Evolutionary conservation across 371 early-diverging fungal species (phyloP).

Genomic region (Mortierella sp.): DNA sequence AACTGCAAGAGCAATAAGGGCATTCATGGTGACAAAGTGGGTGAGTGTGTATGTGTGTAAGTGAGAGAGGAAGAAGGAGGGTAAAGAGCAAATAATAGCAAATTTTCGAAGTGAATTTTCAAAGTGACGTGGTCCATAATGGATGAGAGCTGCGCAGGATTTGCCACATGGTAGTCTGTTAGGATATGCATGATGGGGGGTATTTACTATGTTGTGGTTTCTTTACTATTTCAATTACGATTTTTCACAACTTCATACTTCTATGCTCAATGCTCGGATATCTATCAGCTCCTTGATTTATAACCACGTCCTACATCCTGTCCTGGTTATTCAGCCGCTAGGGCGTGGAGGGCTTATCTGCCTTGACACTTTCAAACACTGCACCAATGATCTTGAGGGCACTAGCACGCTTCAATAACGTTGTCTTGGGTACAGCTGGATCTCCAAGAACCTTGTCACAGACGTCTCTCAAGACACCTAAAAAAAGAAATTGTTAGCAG

Average conservation of each 20-base stretch:
- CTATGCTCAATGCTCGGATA: conserved; percentile 10
- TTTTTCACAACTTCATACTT: neutral
- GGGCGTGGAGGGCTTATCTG: conserved; percentile 57
- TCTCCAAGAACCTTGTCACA: conserved; percentile 89
- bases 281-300: neutral
- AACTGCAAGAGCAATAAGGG: conserved; percentile 54
- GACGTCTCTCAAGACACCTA: conserved; percentile 87
- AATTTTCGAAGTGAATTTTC: no score
- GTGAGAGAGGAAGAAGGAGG: neutral
- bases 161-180: conserved; percentile 15
- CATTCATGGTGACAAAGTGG: conserved; percentile 32
- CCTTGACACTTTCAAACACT: conserved; percentile 70
- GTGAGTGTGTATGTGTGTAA: neutral
- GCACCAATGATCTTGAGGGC: conserved; percentile 82
- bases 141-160: neutral
- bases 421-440: conserved; percentile 63
- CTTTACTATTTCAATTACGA: conserved; percentile 2
- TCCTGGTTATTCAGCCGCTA: no score
- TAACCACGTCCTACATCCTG: no score
- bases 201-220: neutral
- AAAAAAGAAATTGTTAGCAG: neutral
- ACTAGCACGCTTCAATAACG: conserved; percentile 70
- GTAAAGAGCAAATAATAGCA: conserved; percentile 3
- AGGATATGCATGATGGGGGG: no score
- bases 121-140: conserved; percentile 18